These are phyloP conservation scores for Exophiala calicioides DNA, from an alignment of 2,329 filamentous ascomycete species.

Conservation along the genomic window DNA sequence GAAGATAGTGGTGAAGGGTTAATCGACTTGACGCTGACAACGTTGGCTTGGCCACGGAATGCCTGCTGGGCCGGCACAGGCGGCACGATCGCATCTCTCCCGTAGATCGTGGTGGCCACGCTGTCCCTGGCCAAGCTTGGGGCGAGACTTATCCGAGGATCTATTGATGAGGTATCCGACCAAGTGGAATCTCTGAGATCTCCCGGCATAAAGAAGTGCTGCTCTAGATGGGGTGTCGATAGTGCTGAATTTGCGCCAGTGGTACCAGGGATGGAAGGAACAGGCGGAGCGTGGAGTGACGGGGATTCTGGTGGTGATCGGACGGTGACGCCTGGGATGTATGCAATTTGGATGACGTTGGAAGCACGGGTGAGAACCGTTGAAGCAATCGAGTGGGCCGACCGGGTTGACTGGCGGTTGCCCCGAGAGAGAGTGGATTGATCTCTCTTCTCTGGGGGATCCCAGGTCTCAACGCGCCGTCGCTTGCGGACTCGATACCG, in stretches of 20 bases:
- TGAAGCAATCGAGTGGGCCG: conserved; percentile 85
- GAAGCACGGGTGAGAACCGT: conserved; percentile 94
- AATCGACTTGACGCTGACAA: conserved; percentile 85
- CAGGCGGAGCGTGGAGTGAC: conserved; percentile 79
- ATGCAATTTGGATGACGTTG: conserved; percentile 99
- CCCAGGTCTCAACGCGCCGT: conserved; percentile 59
- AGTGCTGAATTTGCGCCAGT: conserved; percentile 56
- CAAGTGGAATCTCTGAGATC: conserved; percentile 90
- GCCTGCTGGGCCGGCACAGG: conserved; percentile 79
- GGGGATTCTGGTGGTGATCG: conserved; percentile 82
- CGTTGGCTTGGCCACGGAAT: conserved; percentile 82
- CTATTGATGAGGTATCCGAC: conserved; percentile 50
- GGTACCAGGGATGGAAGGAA: conserved; percentile 78
- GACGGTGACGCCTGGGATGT: conserved; percentile 96
- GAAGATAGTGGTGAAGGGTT: conserved; percentile 51
- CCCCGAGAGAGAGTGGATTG: conserved; percentile 59
- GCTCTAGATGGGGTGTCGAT: conserved; percentile 58
- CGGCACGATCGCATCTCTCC: conserved; percentile 82
- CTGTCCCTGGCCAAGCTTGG: conserved; percentile 56
- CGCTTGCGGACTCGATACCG: conserved; percentile 77
- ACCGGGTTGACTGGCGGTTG: conserved; percentile 75
- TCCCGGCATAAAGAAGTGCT: conserved; percentile 89
- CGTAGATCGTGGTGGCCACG: conserved; percentile 91
- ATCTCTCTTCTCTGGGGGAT: conserved; percentile 56
- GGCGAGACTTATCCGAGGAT: conserved; percentile 52